phyloP scores from a whole-genome alignment of 352 stramenopile genomes.

The Pythium dissotocum region DNA sequence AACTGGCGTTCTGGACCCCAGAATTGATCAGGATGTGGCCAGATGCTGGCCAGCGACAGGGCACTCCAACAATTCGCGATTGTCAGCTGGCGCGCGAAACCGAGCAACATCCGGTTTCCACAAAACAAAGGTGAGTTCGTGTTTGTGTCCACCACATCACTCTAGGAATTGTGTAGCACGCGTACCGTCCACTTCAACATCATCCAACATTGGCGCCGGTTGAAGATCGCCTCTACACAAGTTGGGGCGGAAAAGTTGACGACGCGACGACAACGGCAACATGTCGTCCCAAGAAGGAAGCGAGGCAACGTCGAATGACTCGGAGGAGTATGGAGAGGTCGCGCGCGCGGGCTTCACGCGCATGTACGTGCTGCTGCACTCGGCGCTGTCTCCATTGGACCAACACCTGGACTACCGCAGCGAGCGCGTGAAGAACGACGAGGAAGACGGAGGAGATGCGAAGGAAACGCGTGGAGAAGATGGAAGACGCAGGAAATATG shows the following conservation, averaged over 20 bases:
- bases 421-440: conserved; percentile 12
- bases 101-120: neutral
- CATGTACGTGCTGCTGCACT: conserved; percentile 61
- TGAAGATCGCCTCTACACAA: too few species aligned
- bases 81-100: neutral
- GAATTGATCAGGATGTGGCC: conserved; percentile 3
- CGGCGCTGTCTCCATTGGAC: conserved; percentile 31
- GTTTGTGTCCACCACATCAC: neutral
- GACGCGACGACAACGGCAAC: neutral
- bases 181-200: too few species aligned
- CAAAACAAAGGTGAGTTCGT: neutral
- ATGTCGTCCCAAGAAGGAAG: conserved; percentile 30
- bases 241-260: too few species aligned
- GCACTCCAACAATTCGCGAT: neutral
- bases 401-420: conserved; percentile 29
- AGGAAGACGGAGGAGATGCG: neutral
- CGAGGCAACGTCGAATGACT: conserved; percentile 52
- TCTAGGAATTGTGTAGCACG: too few species aligned
- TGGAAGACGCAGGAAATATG: conserved; percentile 5
- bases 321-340: conserved; percentile 51
- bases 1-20: neutral
- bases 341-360: conserved; percentile 57
- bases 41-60: neutral
- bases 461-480: neutral
- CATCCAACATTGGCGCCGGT: too few species aligned